Conservation (phyloP, 1,284 basidiomycete genomes). For the Ceratobasidium sp. region DNA sequence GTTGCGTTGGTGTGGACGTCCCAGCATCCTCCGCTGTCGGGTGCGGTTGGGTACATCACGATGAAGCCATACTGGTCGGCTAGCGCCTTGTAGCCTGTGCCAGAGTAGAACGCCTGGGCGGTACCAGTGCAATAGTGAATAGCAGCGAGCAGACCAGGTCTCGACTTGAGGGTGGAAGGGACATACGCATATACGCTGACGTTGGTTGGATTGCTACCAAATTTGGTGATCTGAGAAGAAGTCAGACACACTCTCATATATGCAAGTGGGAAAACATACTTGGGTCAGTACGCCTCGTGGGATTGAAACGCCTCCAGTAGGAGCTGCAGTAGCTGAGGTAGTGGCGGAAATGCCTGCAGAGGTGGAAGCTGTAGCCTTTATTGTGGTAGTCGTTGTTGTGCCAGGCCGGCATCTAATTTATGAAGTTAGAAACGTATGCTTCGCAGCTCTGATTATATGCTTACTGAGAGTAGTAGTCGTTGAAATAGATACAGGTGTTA, state of each 20-base stretch:
- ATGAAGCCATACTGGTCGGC: conserved; percentile 62
- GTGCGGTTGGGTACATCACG: conserved; percentile 57
- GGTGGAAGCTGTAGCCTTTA: no score
- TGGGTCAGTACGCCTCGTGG: conserved; percentile 9
- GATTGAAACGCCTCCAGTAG: conserved; percentile 1
- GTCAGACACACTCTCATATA: not conserved
- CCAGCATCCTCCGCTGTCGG: conserved; percentile 60
- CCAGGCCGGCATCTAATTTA: not conserved
- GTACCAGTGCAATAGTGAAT: conserved; percentile 65
- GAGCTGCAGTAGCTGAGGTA: not conserved
- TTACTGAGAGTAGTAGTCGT: conserved; percentile 24
- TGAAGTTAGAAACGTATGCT: not conserved
- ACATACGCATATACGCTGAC: conserved; percentile 58
- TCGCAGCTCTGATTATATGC: not conserved
- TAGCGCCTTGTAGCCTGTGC: conserved; percentile 60
- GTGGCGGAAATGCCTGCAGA: not conserved
- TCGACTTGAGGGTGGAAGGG: conserved; percentile 58
- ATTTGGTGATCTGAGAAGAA: conserved; percentile 51
- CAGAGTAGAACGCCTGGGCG: conserved; percentile 63
- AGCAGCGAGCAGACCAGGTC: conserved; percentile 62
- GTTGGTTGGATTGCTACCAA: conserved; percentile 64
- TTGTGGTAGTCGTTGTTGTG: not conserved
- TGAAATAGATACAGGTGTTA: not conserved
- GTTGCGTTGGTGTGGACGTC: conserved; percentile 64
- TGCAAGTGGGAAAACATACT: not conserved